phyloP scores from a whole-genome alignment of 495 filamentous ascomycete genomes.

The Ramalina intermedia region DNA sequence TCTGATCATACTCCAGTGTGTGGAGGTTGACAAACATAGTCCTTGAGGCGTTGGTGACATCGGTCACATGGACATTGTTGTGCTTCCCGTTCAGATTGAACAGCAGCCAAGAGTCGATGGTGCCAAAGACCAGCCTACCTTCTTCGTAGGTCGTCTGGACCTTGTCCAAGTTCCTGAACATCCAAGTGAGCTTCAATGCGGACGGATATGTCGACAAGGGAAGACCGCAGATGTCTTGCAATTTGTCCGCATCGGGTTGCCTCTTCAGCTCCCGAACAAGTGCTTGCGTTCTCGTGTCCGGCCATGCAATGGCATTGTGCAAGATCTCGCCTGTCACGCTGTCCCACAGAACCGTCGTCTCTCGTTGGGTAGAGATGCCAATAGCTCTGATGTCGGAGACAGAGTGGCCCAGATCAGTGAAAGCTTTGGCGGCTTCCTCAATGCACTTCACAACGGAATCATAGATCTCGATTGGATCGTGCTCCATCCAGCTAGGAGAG shows the following conservation, averaged over 20 bases:
- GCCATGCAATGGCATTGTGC: slow-evolving; percentile 86
- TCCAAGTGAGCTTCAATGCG: slow-evolving; percentile 77
- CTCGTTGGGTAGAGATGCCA: slow-evolving; percentile 89
- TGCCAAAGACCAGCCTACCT: slow-evolving; percentile 73
- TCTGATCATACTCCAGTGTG: slow-evolving; percentile 73
- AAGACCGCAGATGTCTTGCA: slow-evolving; percentile 66
- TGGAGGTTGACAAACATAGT: slow-evolving; percentile 96
- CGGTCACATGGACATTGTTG: slow-evolving; percentile 62
- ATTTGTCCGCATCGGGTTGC: slow-evolving; percentile 47
- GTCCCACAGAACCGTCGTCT: slow-evolving; percentile 90
- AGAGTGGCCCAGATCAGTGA: slow-evolving; percentile 55
- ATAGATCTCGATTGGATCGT: slow-evolving; percentile 71
- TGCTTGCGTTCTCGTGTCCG: slow-evolving; percentile 70
- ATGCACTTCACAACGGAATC: slow-evolving; percentile 73
- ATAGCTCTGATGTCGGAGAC: slow-evolving; percentile 65
- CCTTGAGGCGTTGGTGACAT: slow-evolving; percentile 81
- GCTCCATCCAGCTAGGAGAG: slow-evolving; percentile 76
- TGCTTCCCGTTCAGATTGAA: slow-evolving; percentile 77
- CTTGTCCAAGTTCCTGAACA: slow-evolving; percentile 55
- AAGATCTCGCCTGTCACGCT: slow-evolving; percentile 71
- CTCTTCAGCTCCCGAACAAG: slow-evolving; percentile 72
- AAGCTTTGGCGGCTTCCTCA: slow-evolving; percentile 60
- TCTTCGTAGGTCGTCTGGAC: slow-evolving; percentile 70
- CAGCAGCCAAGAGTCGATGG: slow-evolving; percentile 86
- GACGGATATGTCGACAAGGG: slow-evolving; percentile 92